These are phyloP conservation scores for Cucurbita pepo DNA, from an alignment of 306 rosid species.

Conservation along the genomic window DNA sequence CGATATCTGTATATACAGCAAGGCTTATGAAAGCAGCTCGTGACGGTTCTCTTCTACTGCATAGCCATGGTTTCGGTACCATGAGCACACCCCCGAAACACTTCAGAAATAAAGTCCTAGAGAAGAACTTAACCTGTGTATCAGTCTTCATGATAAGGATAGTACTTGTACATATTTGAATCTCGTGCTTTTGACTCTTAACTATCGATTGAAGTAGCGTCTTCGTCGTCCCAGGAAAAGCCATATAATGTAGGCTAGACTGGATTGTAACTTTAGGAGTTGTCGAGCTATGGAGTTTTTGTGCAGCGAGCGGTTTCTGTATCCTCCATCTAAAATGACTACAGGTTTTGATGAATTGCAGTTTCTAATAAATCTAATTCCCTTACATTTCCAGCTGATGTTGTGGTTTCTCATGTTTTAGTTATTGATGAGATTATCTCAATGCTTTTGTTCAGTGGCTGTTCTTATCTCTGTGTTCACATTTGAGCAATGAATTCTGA, in stretches of 20 bases:
- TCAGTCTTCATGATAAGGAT: background rate
- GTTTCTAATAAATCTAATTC: background rate
- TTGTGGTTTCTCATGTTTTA: background rate
- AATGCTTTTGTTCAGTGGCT: background rate
- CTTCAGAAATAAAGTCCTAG: background rate
- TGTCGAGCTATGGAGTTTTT: background rate
- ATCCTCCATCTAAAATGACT: background rate
- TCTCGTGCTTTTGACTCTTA: background rate
- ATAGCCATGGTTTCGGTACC: conserved; percentile 4
- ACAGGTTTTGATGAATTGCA: background rate
- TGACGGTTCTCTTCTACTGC: background rate
- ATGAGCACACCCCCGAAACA: conserved; percentile 7
- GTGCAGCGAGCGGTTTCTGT: background rate
- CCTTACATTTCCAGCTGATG: background rate
- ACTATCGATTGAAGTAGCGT: background rate
- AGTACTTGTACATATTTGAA: conserved; percentile 4
- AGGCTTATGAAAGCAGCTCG: background rate
- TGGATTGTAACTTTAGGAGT: background rate
- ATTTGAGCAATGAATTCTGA: background rate
- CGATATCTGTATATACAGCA: background rate
- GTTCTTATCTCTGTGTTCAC: background rate
- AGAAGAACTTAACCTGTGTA: background rate
- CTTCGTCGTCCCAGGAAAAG: background rate
- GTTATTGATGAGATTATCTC: background rate
- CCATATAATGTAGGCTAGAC: background rate